Evolutionary conservation across 2,329 filamentous ascomycete genomes (phyloP), one percentile per base, ranked within the genome.

Genomic region (Rutstroemia sp.): DNA sequence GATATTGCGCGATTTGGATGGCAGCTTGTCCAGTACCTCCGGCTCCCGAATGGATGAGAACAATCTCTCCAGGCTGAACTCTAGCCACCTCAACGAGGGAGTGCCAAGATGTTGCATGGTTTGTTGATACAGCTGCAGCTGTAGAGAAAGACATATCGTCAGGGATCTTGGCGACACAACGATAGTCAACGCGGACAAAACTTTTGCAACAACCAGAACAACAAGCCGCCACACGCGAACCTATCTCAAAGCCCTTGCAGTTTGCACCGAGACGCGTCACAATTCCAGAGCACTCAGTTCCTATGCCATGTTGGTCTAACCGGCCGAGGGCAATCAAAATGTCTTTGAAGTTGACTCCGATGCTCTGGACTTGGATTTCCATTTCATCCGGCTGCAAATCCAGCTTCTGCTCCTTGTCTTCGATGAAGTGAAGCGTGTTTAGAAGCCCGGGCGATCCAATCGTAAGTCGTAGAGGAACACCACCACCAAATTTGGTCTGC

Each of bases 21-120:
- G 64, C 62, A 0, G 70, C 70, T 8, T 65, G 64, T 0, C 71
- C 71, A 6, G 70, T 48, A 1, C 60, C 67, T 5, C 70, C 69
- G 1, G 68, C 58, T 3, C 59, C 71, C 3, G 62, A 53, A 48
- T 72, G 71, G 0, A 73, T 66, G 21, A 73, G 55, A 1, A 72
- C 55, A 0, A 61, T 60, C 37, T 73, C 65, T 0, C 54, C 55
- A 19, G 42, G 19, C 19, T 42, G 38, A 4, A 66, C 10, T 5
- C 51, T 47, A 7, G 63, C 64, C n/a, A 62, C 17, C 19, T 60
- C 21, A 16, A 51, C 19, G 3, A 68, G 58, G 16, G 54, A 55
- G 54, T 66, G 57, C 34, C 56, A 56, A 4, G 64, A 62, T 2
- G 66, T 65, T 4, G 30, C 39, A 19, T 52, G 64, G 16, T 48